Conservation (phyloP, 1,284 basidiomycete species). For the Sanghuangporus sanghuang region DNA sequence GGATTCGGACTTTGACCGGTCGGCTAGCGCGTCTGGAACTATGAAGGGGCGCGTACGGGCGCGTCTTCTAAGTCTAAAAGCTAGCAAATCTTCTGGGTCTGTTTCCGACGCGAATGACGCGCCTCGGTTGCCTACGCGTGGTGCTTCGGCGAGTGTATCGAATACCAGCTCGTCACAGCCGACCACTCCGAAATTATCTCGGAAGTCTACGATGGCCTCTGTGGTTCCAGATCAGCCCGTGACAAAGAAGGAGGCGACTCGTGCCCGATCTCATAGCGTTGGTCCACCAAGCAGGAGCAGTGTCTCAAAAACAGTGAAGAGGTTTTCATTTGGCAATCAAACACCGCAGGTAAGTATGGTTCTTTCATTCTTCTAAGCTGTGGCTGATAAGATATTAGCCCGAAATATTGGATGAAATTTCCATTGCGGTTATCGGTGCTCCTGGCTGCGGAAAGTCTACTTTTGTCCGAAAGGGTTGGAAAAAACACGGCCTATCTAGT, state of each 20-base stretch:
- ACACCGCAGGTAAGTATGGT: conserved; percentile 7
- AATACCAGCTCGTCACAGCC: conserved; percentile 4
- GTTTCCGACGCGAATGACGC: background rate
- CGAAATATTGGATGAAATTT: conserved; percentile 32
- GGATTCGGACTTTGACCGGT: conserved; percentile 12
- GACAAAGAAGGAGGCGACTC: background rate
- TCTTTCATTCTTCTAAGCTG: conserved; percentile 22
- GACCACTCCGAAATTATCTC: background rate
- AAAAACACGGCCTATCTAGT: conserved; percentile 48
- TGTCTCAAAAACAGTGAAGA: background rate
- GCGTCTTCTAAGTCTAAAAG: conserved; percentile 12
- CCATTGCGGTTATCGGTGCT: conserved; percentile 63
- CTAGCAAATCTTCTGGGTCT: conserved; percentile 4
- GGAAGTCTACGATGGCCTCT: background rate
- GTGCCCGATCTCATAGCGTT: conserved; percentile 13
- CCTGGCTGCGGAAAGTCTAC: conserved; percentile 68
- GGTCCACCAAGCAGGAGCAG: conserved; percentile 5
- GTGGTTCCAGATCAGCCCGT: background rate
- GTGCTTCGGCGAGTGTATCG: conserved; percentile 7
- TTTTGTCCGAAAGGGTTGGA: conserved; percentile 63
- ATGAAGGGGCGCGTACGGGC: conserved; percentile 12
- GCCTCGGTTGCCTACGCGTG: conserved; percentile 1
- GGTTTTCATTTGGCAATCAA: conserved; percentile 11
- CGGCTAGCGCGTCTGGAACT: background rate
- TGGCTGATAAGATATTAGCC: conserved; percentile 21